Evolutionary conservation across 345 rosid species (phyloP), one percentile per base, ranked within the genome.

Genomic region (Pistacia vera): DNA sequence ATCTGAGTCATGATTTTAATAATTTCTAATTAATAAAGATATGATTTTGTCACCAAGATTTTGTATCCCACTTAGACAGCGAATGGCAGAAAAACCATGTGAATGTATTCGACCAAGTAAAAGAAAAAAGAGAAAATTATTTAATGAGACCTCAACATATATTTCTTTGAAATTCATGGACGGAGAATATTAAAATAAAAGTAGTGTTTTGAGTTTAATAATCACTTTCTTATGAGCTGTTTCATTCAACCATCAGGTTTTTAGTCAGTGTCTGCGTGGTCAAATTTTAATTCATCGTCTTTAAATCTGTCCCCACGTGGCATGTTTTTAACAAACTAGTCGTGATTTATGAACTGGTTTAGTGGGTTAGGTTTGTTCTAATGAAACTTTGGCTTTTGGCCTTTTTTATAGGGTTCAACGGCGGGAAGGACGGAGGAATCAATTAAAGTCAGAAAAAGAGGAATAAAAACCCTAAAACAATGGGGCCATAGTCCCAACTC

Each of bases 351-450:
- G 22, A 51, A 14, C 22, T 1, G 3, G 60, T n/a, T 17, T 33
- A 30, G 75, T 71, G 66, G 74, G 75, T 57, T 38, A 3, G 57
- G 48, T 51, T 63, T 41, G 11, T 63, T 14, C 13, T 13, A 49
- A 11, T 6, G 18, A 8, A n/a, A 11, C 38, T 16, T 51, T 52
- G 51, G 14, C n/a, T 5, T 54, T n/a, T n/a, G 6, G 18, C 44
- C 0, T 46, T 30, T 49, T 61, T 35, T 33, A 2, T 74, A 76
- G 68, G 56, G 59, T 75, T 83, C 65, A 77, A 77, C 76, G 86
- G 89, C 90, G 84, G 72, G 80, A 90, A 84, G 81, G 72, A n/a
- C 86, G 91, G 87, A 75, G 33, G 70, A 65, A 70, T 57, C 9
- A 13, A 14, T 41, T 41, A 7, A 5, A 7, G 46, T 41, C 46